These are phyloP conservation scores for Mucor plumbeus DNA, from an alignment of 371 early-diverging fungal species.

Conservation along the genomic window DNA sequence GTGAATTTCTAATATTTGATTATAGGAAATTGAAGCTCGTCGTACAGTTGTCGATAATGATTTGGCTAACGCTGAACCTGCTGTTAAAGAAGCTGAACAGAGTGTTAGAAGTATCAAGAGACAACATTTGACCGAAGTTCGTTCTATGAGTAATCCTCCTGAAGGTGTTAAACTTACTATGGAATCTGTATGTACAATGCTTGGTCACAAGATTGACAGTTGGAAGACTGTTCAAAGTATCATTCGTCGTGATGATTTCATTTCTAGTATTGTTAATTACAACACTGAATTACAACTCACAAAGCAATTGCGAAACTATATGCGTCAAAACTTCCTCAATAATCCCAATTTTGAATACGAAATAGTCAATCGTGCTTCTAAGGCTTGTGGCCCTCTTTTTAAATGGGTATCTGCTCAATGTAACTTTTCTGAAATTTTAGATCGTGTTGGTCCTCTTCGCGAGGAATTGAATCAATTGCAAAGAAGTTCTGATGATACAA, in stretches of 20 bases:
- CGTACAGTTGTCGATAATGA: constrained; percentile 85
- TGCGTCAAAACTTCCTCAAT: constrained; percentile 77
- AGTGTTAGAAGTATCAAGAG: constrained; percentile 95
- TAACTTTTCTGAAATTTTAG: constrained; percentile 89
- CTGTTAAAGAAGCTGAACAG: constrained; percentile 95
- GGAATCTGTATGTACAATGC: constrained; percentile 95
- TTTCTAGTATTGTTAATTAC: constrained; percentile 95
- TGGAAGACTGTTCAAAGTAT: constrained; percentile 91
- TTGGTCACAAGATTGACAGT: constrained; percentile 86
- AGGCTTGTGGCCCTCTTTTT: constrained; percentile 98
- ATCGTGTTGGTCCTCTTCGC: constrained; percentile 95
- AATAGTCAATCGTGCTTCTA: constrained; percentile 94
- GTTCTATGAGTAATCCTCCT: constrained; percentile 98
- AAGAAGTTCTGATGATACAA: constrained; percentile 77
- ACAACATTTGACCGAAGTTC: constrained; percentile 97
- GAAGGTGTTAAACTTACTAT: constrained; percentile 95
- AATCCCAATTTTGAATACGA: constrained; percentile 94
- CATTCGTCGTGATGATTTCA: constrained; percentile 97
- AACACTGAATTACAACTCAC: constrained; percentile 86
- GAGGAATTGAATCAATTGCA: constrained; percentile 90
- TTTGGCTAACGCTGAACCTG: constrained; percentile 95
- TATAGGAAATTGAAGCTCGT: constrained; percentile 80
- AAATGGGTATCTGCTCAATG: constrained; percentile 98
- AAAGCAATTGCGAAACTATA: constrained; percentile 61
- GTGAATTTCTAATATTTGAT: not conserved